These are phyloP conservation scores for Rhynchospora tenuis DNA, from an alignment of 176 grass and related monocot genomes.

Conservation along the genomic window DNA sequence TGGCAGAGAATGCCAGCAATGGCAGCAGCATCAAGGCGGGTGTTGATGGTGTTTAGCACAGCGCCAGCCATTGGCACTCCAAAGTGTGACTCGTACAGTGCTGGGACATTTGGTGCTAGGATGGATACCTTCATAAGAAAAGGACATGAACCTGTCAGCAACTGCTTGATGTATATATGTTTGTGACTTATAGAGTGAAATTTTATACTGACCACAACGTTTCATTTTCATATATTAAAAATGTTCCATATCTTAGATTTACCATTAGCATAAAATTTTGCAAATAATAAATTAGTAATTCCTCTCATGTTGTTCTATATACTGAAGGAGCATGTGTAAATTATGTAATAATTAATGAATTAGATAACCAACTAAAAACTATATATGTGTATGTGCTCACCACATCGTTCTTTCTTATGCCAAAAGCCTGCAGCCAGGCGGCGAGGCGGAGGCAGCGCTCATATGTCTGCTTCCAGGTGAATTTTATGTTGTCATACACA, in stretches of 20 bases:
- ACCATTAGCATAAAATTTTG: neutral
- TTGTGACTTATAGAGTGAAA: neutral
- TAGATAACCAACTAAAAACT: neutral
- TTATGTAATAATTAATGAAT: neutral
- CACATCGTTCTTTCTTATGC: conserved; percentile 43
- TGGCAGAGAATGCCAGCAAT: conserved; percentile 40
- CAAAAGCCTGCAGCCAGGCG: conserved; percentile 30
- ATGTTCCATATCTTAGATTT: neutral
- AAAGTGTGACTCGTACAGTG: conserved; percentile 67
- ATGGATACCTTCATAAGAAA: conserved; percentile 39
- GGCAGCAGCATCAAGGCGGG: conserved; percentile 35
- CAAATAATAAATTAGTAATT: neutral
- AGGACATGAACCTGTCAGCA: conserved; percentile 1
- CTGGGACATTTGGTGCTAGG: conserved; percentile 52
- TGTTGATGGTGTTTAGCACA: conserved; percentile 64
- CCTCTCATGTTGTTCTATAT: no score
- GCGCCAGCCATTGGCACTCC: conserved; percentile 68
- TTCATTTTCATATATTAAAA: neutral
- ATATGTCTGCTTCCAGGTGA: conserved; percentile 47
- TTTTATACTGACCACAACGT: neutral
- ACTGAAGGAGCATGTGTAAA: neutral
- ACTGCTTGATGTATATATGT: neutral
- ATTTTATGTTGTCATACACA: conserved; percentile 26
- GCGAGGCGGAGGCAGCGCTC: conserved; percentile 44
- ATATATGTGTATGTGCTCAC: conserved; percentile 17